Conservation (phyloP, 176 grass and related monocot species). For the Coix lacrymajobi region DNA sequence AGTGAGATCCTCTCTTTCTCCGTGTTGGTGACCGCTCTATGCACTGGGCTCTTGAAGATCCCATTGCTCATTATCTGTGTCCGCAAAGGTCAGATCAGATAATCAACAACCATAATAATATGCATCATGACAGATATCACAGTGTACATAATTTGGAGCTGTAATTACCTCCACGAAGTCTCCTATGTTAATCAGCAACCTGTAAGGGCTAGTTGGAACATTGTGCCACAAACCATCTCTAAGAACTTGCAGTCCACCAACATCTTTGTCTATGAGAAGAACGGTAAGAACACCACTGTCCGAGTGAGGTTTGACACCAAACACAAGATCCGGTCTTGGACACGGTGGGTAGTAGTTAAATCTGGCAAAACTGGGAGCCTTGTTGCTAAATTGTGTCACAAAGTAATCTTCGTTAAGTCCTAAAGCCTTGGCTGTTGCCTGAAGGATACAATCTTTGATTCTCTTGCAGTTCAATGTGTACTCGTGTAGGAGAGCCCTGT, state of each 20-base stretch:
- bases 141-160: not conserved
- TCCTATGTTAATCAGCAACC: conserved; percentile 50
- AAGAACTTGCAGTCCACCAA: conserved; percentile 43
- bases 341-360: conserved; percentile 54
- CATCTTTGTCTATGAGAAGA: conserved; percentile 47
- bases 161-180: conserved; percentile 42
- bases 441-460: conserved; percentile 21
- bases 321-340: conserved; percentile 46
- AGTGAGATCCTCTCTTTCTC: conserved; percentile 40
- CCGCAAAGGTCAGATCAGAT: not conserved
- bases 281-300: conserved; percentile 41
- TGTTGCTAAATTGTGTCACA: conserved; percentile 11
- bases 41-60: conserved; percentile 45
- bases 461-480: conserved; percentile 37
- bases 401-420: conserved; percentile 29
- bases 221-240: conserved; percentile 41
- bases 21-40: conserved; percentile 34
- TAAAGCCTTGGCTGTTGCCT: conserved; percentile 24
- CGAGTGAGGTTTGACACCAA: conserved; percentile 55
- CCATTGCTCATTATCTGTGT: conserved; percentile 39
- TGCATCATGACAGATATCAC: not conserved
- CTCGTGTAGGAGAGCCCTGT: conserved; percentile 37
- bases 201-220: conserved; percentile 24
- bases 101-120: not conserved
- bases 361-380: conserved; percentile 24